A percentile compares a stretch with the other conserved stretches of the same genome.
Evolutionary conservation across 495 filamentous ascomycete species (phyloP).

Genomic region (Pseudomonodictys pantanalensis): DNA sequence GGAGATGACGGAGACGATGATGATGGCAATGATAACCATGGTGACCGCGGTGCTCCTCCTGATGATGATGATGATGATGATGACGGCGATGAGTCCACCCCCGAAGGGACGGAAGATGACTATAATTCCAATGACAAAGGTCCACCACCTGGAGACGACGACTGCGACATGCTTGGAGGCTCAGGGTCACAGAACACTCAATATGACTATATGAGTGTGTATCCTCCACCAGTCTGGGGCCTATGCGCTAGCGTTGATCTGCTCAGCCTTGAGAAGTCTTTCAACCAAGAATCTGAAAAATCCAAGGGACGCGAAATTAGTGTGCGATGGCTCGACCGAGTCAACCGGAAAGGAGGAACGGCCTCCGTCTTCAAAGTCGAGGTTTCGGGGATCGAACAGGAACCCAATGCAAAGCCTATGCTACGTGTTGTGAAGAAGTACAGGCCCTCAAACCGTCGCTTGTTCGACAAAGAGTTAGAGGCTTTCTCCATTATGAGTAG

Average conservation of each 20-base stretch:
- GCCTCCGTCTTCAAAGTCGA: background rate
- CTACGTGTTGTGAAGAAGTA: constrained; percentile 6
- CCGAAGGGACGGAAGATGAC: background rate
- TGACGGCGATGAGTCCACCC: background rate
- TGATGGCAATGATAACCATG: background rate
- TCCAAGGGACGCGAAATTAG: background rate
- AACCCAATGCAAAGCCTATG: background rate
- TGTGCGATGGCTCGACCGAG: background rate
- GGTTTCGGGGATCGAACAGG: background rate
- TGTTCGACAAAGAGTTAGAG: constrained; percentile 1
- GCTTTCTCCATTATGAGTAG: background rate
- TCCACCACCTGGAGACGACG: background rate
- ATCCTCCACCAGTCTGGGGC: background rate
- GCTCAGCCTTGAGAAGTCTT: background rate
- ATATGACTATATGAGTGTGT: background rate
- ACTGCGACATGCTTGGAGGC: background rate
- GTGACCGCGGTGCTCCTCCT: background rate
- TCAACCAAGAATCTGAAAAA: background rate
- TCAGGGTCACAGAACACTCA: background rate
- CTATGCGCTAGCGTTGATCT: background rate
- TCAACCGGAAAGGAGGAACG: constrained; percentile 4
- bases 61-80: background rate
- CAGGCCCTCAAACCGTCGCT: background rate
- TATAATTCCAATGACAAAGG: background rate
- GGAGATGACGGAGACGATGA: constrained; percentile 2